Evolutionary conservation across 2,329 filamentous ascomycete genomes (phyloP).

Genomic region (Cryphonectria naterciae): DNA sequence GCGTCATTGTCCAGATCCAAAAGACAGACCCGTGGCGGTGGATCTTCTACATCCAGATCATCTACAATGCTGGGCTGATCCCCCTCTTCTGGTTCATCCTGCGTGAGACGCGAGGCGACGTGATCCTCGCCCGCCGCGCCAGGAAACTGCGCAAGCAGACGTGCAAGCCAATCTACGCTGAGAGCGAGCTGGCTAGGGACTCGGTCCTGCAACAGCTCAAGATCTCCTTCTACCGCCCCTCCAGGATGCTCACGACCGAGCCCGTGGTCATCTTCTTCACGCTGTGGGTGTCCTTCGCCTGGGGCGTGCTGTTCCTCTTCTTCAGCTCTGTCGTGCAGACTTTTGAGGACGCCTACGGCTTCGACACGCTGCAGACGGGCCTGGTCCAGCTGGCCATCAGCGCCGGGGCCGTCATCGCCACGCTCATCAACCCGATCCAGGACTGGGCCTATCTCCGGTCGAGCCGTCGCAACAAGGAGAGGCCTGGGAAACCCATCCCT

Average conservation of each 20-base stretch:
- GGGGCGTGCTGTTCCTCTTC: conserved; percentile 71
- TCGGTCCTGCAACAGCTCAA: conserved; percentile 35
- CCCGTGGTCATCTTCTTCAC: conserved; percentile 69
- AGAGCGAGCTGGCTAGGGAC: conserved; percentile 27
- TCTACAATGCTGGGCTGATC: conserved; percentile 47
- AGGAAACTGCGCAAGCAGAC: conserved; percentile 54
- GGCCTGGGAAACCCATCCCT: conserved; percentile 44
- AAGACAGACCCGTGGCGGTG: conserved; percentile 43
- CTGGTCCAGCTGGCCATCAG: conserved; percentile 61
- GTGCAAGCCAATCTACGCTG: conserved; percentile 23
- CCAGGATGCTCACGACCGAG: conserved; percentile 58
- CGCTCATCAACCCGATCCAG: conserved; percentile 56
- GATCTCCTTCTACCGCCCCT: conserved; percentile 38
- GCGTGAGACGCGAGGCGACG: conserved; percentile 69
- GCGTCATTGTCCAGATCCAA: conserved; percentile 22
- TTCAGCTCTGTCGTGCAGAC: conserved; percentile 62
- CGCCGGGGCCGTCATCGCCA: conserved; percentile 56
- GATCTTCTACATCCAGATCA: conserved; percentile 66
- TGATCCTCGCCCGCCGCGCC: conserved; percentile 65
- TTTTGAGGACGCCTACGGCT: conserved; percentile 64
- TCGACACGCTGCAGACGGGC: conserved; percentile 62
- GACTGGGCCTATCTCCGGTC: conserved; percentile 21
- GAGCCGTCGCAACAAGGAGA: conserved; percentile 50
- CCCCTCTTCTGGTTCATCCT: conserved; percentile 59
- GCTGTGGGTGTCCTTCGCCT: conserved; percentile 69